Conservation (phyloP, 2,329 filamentous ascomycete genomes). For the Chlorencoelia australis region DNA sequence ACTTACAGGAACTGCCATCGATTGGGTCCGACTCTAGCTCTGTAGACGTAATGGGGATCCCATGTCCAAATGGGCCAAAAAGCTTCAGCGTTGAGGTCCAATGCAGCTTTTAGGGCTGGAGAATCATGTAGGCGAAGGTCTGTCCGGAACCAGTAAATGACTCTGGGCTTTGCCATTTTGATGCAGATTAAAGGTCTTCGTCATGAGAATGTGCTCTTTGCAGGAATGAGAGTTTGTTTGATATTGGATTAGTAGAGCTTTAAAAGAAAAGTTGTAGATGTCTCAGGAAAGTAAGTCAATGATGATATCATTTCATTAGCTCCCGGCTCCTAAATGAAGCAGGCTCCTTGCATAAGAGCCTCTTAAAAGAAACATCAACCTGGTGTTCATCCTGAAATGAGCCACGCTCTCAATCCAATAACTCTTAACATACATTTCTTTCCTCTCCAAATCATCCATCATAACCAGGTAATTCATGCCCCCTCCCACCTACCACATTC, state of each 20-base stretch:
- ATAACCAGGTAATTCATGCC: too few relatives aligned
- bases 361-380: too few relatives aligned
- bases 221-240: neutral
- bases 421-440: too few relatives aligned
- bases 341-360: too few relatives aligned
- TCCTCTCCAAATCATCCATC: too few relatives aligned
- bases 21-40: slow-evolving; percentile 58
- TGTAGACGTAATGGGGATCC: slow-evolving; percentile 74
- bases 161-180: slow-evolving; percentile 35
- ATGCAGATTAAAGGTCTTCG: neutral
- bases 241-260: too few relatives aligned
- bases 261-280: too few relatives aligned
- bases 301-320: too few relatives aligned
- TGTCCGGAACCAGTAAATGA: slow-evolving; percentile 72
- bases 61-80: slow-evolving; percentile 72
- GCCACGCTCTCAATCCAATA: too few relatives aligned
- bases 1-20: slow-evolving; percentile 60
- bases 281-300: too few relatives aligned
- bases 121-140: slow-evolving; percentile 71
- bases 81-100: slow-evolving; percentile 57
- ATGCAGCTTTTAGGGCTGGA: slow-evolving; percentile 59
- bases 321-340: too few relatives aligned
- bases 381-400: too few relatives aligned
- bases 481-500: neutral
- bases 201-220: neutral